Evolutionary conservation across 2,329 filamentous ascomycete genomes (phyloP), one percentile per base, ranked within the genome.

Genomic region (Aspergillus carbonarius): DNA sequence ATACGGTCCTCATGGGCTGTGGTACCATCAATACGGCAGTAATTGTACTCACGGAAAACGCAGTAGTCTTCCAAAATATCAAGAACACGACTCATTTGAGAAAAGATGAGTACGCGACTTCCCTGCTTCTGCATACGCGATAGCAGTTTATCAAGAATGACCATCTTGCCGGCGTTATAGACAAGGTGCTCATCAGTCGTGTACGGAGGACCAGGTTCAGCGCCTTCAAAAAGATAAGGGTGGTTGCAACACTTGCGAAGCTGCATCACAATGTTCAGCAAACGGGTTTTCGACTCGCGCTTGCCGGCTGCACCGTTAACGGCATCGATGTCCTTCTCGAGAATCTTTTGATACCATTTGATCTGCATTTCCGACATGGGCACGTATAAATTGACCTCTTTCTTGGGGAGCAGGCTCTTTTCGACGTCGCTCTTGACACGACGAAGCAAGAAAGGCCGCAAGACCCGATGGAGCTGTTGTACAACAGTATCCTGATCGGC

Each of bases 351-450:
- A 73, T 99, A 99, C 93, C 95, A 99, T 72, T 95, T 96, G 66
- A 97, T 86, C 75, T 99, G 95, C 95, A 99, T 99, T 58, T 97
- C 93, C 0, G 95, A 93, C 93, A 99, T 97, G 66, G 93, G 95
- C 65, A 99, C 89, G 72, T 98, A 99, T 27, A 99, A 78, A 65
- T 99, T 99, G 70, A 98, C 81, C 75, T 99, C 95, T 76, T 98
- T 97, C 82, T 99, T 99, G 2, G 95, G 95, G 54, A 98, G 78
- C 61, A 99, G 81, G 72, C 93, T 98, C 84, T 99, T 99, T 76
- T 99, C 95, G 4, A 99, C 95, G 74, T 99, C 95, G 63, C 87
- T 91, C 83, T 99, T 99, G 69, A 99, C 95, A 76, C 95, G 91
- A 61, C 95, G 92, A 42, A 99, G 85, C 70, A 99, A 80, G 81